Evolutionary conservation across 192 early-diverging fungal genomes (phyloP), one percentile per base, ranked within the genome.

Genomic region (Rhizophagus clarus): DNA sequence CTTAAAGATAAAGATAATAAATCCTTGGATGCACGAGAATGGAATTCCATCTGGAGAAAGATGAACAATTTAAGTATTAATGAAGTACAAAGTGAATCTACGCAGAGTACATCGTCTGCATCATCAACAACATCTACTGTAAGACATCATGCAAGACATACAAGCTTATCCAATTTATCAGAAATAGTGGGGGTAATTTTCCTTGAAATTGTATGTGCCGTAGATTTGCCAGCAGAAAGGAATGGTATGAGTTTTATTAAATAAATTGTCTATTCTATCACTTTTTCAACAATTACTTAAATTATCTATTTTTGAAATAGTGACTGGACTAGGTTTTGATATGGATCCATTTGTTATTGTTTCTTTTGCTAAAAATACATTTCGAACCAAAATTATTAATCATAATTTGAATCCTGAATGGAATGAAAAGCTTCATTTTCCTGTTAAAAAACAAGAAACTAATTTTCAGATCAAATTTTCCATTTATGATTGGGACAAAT

Each of bases 301-400:
- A 40, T 37, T 69, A 34, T 69, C 20, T 14, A 20, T 69, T 32
- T 20, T 31, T 37, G 5, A 32, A 67, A 31, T 80, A 85, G 83
- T 83, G 14, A 86, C 89, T 4, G 80, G 88, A n/a, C 89, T 89
- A 0, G 86, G 90, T 9, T 94, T 91, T 80, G 91, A 95, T 80
- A 95, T 93, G 88, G 94, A 96, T 82, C 94, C 95, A 0, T 96
- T 94, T 85, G 93, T 92, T 2, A 85, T 94, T 56, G 86, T 95
- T 17, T 90, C 92, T 11, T 94, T 91, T 84, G 88, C 89, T 29
- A 84, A 86, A 31, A 87, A 89, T 22, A 95, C 92, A 2, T 95
- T 92, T 79, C 83, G 93, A 32, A 94, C 94, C 9, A 81, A 88
- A 40, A 85, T 87, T 3, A 82, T 93, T 61, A 84, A 89, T 15